Conservation (phyloP, 768 basidiomycete genomes). For the Podaxis pistillaris region DNA sequence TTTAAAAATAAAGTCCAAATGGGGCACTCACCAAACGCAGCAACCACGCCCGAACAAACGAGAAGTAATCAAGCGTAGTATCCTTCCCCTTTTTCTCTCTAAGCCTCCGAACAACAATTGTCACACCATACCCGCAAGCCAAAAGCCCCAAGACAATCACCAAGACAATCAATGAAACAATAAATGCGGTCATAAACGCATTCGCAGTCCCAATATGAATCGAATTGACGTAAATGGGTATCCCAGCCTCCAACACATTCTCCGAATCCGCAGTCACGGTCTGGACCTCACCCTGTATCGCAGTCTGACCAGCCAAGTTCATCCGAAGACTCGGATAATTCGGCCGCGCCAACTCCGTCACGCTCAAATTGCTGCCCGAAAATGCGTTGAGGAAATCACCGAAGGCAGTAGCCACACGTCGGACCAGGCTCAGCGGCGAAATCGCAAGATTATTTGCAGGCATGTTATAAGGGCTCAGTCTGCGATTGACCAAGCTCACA, state of each 20-base stretch:
- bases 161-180: slow-evolving; percentile 65
- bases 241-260: slow-evolving; percentile 73
- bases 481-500: slow-evolving; percentile 76
- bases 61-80: slow-evolving; percentile 33
- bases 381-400: background rate
- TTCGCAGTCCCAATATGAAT: slow-evolving; percentile 81
- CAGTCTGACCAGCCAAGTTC: slow-evolving; percentile 17
- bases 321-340: background rate
- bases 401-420: background rate
- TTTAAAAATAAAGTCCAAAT: slow-evolving; percentile 1
- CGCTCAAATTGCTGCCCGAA: background rate
- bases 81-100: slow-evolving; percentile 20
- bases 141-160: slow-evolving; percentile 56
- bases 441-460: background rate
- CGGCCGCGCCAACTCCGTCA: background rate
- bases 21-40: slow-evolving; percentile 59
- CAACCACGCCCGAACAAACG: slow-evolving; percentile 57
- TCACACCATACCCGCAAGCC: slow-evolving; percentile 47
- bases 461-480: slow-evolving; percentile 74
- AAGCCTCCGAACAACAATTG: slow-evolving; percentile 30
- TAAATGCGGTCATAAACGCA: slow-evolving; percentile 88
- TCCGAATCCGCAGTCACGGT: slow-evolving; percentile 61
- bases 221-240: slow-evolving; percentile 80
- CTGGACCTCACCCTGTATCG: slow-evolving; percentile 46
- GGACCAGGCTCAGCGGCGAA: background rate